Evolutionary conservation across 2,329 filamentous ascomycete species (phyloP), one percentile per base, ranked within the genome.

Genomic region (Venturia pyrina): DNA sequence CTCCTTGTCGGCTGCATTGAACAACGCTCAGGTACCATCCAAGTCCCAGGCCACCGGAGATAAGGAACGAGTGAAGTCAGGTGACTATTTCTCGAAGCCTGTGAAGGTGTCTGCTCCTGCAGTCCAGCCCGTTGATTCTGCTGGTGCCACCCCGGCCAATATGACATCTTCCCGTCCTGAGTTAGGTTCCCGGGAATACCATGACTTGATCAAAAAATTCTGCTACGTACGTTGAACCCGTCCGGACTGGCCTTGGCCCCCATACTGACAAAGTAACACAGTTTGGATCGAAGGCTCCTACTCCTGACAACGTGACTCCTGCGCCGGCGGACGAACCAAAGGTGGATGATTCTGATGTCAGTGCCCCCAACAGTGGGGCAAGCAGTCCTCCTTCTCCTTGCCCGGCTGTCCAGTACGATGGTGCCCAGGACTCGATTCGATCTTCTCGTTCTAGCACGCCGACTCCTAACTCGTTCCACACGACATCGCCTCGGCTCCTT

Each of bases 141-240:
- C 53, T n/a, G 75, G 69, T 70, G 75, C 40, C 61, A 78, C 82
- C 65, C 85, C 77, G 73, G 84, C 78, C 80, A 84, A 73, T 75
- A 82, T 81, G 71, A 79, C 83, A 17, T 80, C 82, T 48, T 80
- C 83, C 48, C 86, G 88, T 73, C 87, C 87, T 57, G 82, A 85
- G 73, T 88, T 96, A 70, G 86, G 93, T 68, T 96, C 92, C 69
- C 87, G 91, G 68, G 93, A 93, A 67, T 98, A 99, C 77, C 91
- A 96, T 79, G 95, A 99, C 79, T 85, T 99, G 70, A 89, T 99
- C 77, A 93, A 96, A 82, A 97, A 96, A 82, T 99, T 96, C 83
- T 99, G 95, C 84, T 99, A 98, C 86, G 93, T 97, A 93, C 87
- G 93, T 96, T 84, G 56, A 62, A 19, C n/a, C 41, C 40, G 5